These are phyloP conservation scores for Singerocomus inundabilis DNA, from an alignment of 1,284 basidiomycete genomes.

Conservation along the genomic window DNA sequence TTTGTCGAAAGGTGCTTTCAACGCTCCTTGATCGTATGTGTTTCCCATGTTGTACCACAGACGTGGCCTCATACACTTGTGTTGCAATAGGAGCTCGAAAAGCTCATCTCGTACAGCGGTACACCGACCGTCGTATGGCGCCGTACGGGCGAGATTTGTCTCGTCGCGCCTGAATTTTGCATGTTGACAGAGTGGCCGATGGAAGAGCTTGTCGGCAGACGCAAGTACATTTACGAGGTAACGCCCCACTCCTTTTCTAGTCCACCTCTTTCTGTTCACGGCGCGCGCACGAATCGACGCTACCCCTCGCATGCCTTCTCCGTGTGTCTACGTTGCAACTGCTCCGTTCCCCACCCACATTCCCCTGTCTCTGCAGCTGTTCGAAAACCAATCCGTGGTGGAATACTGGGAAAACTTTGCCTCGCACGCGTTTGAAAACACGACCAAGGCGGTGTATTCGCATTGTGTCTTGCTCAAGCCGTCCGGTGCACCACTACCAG, in stretches of 20 bases:
- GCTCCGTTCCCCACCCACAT: neutral
- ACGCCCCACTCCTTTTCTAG: constrained; percentile 19
- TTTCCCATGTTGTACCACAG: constrained; percentile 2
- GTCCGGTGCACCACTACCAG: constrained; percentile 76
- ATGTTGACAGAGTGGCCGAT: constrained; percentile 89
- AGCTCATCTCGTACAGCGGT: constrained; percentile 94
- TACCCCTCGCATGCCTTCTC: neutral
- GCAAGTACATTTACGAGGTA: constrained; percentile 91
- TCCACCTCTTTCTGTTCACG: constrained; percentile 22
- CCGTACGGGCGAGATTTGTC: constrained; percentile 94
- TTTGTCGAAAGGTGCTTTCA: constrained; percentile 97
- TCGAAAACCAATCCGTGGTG: constrained; percentile 87
- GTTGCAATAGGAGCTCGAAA: constrained; percentile 80
- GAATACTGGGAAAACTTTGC: constrained; percentile 97
- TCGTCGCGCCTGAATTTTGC: constrained; percentile 95
- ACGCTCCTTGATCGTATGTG: constrained; percentile 79
- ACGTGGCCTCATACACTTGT: constrained; percentile 4
- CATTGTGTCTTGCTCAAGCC: constrained; percentile 86
- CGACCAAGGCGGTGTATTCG: constrained; percentile 91
- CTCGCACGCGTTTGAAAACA: constrained; percentile 93
- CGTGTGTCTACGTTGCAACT: neutral
- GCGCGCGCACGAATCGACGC: constrained; percentile 12
- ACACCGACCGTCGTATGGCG: constrained; percentile 99
- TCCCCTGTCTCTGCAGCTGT: constrained; percentile 50
- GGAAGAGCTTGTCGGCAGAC: constrained; percentile 75